Conservation (phyloP, 805 yeast species). For the Kodamaea kakaduensis region DNA sequence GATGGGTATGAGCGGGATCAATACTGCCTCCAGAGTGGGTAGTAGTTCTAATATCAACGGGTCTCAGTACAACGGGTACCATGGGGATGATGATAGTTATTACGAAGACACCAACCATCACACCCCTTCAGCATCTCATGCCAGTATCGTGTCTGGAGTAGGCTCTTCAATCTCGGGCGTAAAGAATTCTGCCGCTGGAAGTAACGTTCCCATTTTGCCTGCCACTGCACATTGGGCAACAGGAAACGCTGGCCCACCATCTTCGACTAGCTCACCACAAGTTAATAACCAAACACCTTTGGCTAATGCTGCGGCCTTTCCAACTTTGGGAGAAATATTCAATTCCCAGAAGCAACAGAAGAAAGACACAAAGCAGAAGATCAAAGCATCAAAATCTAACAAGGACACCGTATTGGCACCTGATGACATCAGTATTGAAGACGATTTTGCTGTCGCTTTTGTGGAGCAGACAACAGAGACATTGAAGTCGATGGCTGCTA, state of each 20-base stretch:
- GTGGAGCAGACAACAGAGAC: slow-evolving; percentile 45
- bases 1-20: slow-evolving; percentile 45
- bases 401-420: slow-evolving; percentile 33
- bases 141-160: not conserved
- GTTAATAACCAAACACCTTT: slow-evolving; percentile 31
- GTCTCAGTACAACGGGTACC: slow-evolving; percentile 9
- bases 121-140: not conserved
- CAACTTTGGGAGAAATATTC: slow-evolving; percentile 50
- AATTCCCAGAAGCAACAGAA: slow-evolving; percentile 33
- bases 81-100: slow-evolving; percentile 13
- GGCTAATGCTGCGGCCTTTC: slow-evolving; percentile 53
- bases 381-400: slow-evolving; percentile 27
- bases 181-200: slow-evolving; percentile 8
- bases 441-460: slow-evolving; percentile 43
- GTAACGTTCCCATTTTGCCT: slow-evolving; percentile 51
- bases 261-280: slow-evolving; percentile 36
- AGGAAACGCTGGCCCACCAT: slow-evolving; percentile 15
- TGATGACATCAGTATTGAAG: slow-evolving; percentile 49
- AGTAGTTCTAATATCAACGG: slow-evolving; percentile 20
- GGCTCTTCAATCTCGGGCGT: not conserved
- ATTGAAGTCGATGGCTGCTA: slow-evolving; percentile 35
- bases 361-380: slow-evolving; percentile 26
- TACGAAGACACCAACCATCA: slow-evolving; percentile 5
- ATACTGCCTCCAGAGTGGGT: slow-evolving; percentile 12
- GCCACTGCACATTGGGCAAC: slow-evolving; percentile 67